Base-by-base conservation (phyloP, 2,329 filamentous ascomycete species). In the Aspergillus sp. region DNA sequence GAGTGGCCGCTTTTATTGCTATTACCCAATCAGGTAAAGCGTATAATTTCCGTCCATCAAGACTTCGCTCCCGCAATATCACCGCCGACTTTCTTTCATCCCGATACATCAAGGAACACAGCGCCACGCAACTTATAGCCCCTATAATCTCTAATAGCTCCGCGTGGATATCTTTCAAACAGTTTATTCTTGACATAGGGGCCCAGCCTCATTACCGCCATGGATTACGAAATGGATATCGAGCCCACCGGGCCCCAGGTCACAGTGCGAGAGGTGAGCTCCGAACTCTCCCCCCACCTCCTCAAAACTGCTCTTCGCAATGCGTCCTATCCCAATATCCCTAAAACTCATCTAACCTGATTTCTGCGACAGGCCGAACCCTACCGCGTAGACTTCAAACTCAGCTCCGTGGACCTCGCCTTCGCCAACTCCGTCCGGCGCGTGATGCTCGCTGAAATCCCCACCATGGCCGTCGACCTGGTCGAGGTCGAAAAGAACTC, bases 351-450 rank as follows among this genome's bases (percentile, higher is more conserved):
- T 15, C 34, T 19, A 17, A 51, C n/a, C 20, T 22, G 37, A 24
- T 4, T 9, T 20, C 17, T 20, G 45, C 45, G 11, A 48, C 17
- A 57, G 91, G 90, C 90, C 64, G 90, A 93, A 72, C 80, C 80
- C 62, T 86, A 87, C 68, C 88, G 90, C 70, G 92, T 96, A 74
- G 89, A 96, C 78, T 98, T 98, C 80, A 88, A 95, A 75, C 86
- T 99, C 57, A 89, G 86, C 69, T 91, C 91, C 73, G 90, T 93
- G 69, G 91, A 96, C 72, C 87, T 97, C 58, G 85, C 92, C 62
- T 91, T 97, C 68, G 93, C 93, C 68, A 99, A 99, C 81, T 89
- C 92, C 46, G 79, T 98, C 61, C 93, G 93, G 61, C 90, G 93
- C 71, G 84, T 91, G 58, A 93, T 98, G 79, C 88, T 96, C 64